phyloP scores from a whole-genome alignment of 2,329 filamentous ascomycete genomes.

The Rhynchosporium graminicola region DNA sequence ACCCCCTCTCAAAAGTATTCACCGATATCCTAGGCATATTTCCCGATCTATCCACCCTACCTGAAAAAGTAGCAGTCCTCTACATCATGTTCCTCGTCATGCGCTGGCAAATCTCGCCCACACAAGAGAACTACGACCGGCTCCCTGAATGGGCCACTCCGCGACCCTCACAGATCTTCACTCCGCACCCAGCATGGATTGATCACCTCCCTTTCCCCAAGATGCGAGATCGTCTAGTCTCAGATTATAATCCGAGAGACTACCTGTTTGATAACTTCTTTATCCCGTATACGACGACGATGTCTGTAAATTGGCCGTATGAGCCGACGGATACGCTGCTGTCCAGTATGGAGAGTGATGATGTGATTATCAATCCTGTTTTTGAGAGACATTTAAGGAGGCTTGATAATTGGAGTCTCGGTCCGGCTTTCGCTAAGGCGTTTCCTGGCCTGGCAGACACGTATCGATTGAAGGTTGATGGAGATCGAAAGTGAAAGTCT shows the following conservation, averaged over 20 bases:
- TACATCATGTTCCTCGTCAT: constrained; percentile 87
- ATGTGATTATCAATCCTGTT: constrained; percentile 79
- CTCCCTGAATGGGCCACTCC: constrained; percentile 75
- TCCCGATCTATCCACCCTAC: constrained; percentile 73
- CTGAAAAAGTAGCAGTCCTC: constrained; percentile 78
- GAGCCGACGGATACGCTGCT: constrained; percentile 70
- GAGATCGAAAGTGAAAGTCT: constrained; percentile 28
- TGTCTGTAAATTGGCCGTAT: constrained; percentile 84
- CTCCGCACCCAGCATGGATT: constrained; percentile 76
- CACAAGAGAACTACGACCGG: constrained; percentile 75
- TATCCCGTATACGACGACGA: constrained; percentile 73
- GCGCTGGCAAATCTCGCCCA: constrained; percentile 82
- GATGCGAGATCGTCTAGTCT: constrained; percentile 69
- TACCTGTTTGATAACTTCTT: constrained; percentile 81
- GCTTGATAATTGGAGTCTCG: constrained; percentile 80
- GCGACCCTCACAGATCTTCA: constrained; percentile 63
- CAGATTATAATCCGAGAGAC: constrained; percentile 48
- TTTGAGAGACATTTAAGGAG: constrained; percentile 79
- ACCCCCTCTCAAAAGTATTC: constrained; percentile 81
- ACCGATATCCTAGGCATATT: constrained; percentile 86
- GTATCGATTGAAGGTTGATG: constrained; percentile 40
- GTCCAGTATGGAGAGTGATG: constrained; percentile 55
- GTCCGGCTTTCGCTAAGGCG: constrained; percentile 63
- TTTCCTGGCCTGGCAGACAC: constrained; percentile 60
- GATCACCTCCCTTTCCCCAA: constrained; percentile 79